Percentiles rank a stretch among this genome's conserved stretches.
Conservation (phyloP, 148 eudicot genomes). For the Fagopyrum esculentum region DNA sequence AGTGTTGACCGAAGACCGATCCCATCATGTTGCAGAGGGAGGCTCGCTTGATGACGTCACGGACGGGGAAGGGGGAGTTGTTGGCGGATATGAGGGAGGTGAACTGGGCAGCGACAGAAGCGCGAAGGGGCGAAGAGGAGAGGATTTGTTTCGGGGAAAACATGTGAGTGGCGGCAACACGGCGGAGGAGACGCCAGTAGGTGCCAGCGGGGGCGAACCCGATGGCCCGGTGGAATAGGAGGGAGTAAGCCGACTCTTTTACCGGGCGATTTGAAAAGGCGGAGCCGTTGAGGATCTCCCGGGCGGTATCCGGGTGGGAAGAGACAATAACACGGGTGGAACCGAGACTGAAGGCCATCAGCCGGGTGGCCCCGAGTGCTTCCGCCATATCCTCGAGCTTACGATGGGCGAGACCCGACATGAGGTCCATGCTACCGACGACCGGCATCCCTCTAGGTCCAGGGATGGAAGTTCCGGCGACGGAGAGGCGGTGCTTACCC, state of each 20-base stretch:
- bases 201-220: slow-evolving; percentile 82
- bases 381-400: slow-evolving; percentile 43
- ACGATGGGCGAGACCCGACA: slow-evolving; percentile 59
- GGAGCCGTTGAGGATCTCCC: slow-evolving; percentile 55
- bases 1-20: slow-evolving; percentile 49
- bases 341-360: slow-evolving; percentile 71
- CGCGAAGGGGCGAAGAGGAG: slow-evolving; percentile 35
- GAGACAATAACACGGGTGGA: slow-evolving; percentile 59
- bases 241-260: slow-evolving; percentile 65
- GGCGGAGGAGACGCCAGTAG: slow-evolving; percentile 72
- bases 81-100: slow-evolving; percentile 65
- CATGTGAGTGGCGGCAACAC: slow-evolving; percentile 59
- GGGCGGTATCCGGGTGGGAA: slow-evolving; percentile 58
- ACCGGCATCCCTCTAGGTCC: slow-evolving; percentile 66
- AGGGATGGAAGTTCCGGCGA: slow-evolving; percentile 14
- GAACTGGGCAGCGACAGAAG: slow-evolving; percentile 32
- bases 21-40: slow-evolving; percentile 74
- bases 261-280: slow-evolving; percentile 66
- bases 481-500: slow-evolving; percentile 38
- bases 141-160: slow-evolving; percentile 70
- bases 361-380: slow-evolving; percentile 28
- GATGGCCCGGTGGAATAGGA: slow-evolving; percentile 74
- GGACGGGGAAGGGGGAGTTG: slow-evolving; percentile 31
- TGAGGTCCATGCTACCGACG: slow-evolving; percentile 56
- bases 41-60: slow-evolving; percentile 43